Evolutionary conservation across 192 early-diverging fungal genomes (phyloP).

Genomic region (Entomortierella beljakovae): DNA sequence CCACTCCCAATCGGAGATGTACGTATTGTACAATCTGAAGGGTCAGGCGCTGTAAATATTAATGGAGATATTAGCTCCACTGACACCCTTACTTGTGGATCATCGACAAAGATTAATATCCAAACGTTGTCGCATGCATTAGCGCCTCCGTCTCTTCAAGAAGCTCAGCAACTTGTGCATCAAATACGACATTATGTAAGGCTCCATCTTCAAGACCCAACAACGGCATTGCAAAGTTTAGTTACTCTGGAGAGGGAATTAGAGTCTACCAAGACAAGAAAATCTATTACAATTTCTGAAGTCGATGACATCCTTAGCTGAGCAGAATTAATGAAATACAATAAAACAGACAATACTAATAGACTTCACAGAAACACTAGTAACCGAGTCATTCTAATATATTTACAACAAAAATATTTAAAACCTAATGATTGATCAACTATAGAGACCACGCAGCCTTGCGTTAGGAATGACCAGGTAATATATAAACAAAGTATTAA

Average conservation of each 20-base stretch:
- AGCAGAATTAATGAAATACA: not conserved
- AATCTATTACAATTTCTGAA: slow-evolving; percentile 17
- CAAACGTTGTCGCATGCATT: not conserved
- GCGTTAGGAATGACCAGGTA: too few species aligned
- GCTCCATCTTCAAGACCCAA: not conserved
- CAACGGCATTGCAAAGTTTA: slow-evolving; percentile 15
- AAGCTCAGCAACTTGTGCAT: slow-evolving; percentile 12
- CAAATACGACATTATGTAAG: slow-evolving; percentile 22
- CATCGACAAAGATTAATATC: not conserved
- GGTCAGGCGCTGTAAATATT: not conserved
- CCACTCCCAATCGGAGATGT: not conserved
- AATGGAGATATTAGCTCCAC: not conserved
- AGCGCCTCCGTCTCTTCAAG: slow-evolving; percentile 13
- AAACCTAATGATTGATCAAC: too few species aligned
- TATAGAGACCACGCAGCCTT: too few species aligned
- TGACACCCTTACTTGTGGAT: not conserved
- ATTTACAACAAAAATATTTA: too few species aligned
- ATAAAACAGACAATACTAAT: not conserved
- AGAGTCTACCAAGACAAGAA: slow-evolving; percentile 8
- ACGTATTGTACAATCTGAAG: not conserved
- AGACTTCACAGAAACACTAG: not conserved
- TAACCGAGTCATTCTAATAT: too few species aligned
- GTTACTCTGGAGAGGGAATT: slow-evolving; percentile 22
- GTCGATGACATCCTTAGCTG: not conserved
- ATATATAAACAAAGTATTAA: too few species aligned